A percentile compares a stretch with the other conserved stretches of the same genome.
phyloP scores from a whole-genome alignment of 768 basidiomycete species.

The Xerocomus brunneocitrinus region DNA sequence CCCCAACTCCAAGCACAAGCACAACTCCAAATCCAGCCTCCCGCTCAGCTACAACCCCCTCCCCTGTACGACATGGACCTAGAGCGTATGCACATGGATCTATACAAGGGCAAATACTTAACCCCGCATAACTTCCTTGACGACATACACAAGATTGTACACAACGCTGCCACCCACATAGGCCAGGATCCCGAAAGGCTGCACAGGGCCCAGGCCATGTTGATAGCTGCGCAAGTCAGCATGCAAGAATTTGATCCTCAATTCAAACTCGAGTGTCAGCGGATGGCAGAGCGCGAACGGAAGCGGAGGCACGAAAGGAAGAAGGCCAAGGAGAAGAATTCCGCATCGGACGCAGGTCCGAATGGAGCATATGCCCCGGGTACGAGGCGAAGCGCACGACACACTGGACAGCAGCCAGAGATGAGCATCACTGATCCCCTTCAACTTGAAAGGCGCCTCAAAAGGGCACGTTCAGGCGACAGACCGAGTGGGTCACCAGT shows the following conservation, averaged over 20 bases:
- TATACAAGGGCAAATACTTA: conserved; percentile 82
- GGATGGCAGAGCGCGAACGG: conserved; percentile 76
- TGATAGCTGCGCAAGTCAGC: conserved; percentile 79
- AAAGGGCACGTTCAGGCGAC: conserved; percentile 62
- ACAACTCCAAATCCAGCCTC: conserved; percentile 35
- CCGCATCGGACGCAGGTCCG: conserved; percentile 21
- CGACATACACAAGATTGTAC: conserved; percentile 75
- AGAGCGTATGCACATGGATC: conserved; percentile 81
- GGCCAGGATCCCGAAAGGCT: conserved; percentile 70
- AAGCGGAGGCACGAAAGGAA: conserved; percentile 53
- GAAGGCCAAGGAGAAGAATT: conserved; percentile 34
- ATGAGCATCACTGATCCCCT: conserved; percentile 70
- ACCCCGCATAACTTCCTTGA: conserved; percentile 85
- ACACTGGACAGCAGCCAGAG: conserved; percentile 70
- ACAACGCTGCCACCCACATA: conserved; percentile 58
- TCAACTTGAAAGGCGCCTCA: conserved; percentile 68
- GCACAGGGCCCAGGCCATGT: conserved; percentile 84
- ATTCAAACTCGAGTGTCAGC: conserved; percentile 78
- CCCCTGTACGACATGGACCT: conserved; percentile 83
- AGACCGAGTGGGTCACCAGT: conserved; percentile 46
- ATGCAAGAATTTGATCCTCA: conserved; percentile 80
- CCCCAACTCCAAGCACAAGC: conserved; percentile 35
- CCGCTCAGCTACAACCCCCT: conserved; percentile 36
- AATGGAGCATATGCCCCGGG: conserved; percentile 41
- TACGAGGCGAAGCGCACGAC: conserved; percentile 66